Base-by-base conservation (phyloP, 2,329 filamentous ascomycete genomes). In the Claviceps humidiphila region DNA sequence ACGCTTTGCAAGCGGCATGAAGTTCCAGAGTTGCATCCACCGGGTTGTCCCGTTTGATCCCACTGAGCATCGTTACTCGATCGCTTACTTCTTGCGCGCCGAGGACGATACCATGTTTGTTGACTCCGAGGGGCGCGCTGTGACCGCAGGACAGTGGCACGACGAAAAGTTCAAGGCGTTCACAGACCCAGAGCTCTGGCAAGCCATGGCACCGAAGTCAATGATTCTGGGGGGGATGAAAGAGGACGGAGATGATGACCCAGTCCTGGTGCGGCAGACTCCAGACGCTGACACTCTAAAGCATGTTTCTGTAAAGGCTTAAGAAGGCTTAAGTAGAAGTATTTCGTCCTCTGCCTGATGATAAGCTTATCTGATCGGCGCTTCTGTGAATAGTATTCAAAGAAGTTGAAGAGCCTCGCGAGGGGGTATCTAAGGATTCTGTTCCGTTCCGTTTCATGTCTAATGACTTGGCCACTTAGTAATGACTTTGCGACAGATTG, bases 31-130 rank as follows among this genome's bases (percentile, higher is more conserved):
- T 40, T 77, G 75, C 68, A 76, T 80, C 61, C 77, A 80, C 68
- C 69, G 75, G 53, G 76, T 80, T 30, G 74, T 80, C 20, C 76
- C 76, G 0, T 72, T 73, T 55, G 63, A 76, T 64, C 68, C 70
- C 22, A 58, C 61, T 42, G 73, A 78, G 73, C 73, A 78, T 65
- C 73, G 77, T 53, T 80, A 79, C 70, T 77, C 73, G 9, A 76
- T 80, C 56, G 76, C 77, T 14, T 80, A 80, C 64, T 80, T 80
- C 67, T 67, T 80, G 50, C 70, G 76, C 39, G 73, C 76, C 50
- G 75, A 79, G 68, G 70, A 79, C 62, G 74, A 75, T 59, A 74
- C 73, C 60, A 72, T 74, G 69, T 78, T 80, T 62, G 68, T 68
- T 47, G 77, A 80, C 64, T 72, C 69, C 57, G 74, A 76, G 66